Conservation (phyloP, 2,329 filamentous ascomycete genomes). For the Neospermospora avenae region DNA sequence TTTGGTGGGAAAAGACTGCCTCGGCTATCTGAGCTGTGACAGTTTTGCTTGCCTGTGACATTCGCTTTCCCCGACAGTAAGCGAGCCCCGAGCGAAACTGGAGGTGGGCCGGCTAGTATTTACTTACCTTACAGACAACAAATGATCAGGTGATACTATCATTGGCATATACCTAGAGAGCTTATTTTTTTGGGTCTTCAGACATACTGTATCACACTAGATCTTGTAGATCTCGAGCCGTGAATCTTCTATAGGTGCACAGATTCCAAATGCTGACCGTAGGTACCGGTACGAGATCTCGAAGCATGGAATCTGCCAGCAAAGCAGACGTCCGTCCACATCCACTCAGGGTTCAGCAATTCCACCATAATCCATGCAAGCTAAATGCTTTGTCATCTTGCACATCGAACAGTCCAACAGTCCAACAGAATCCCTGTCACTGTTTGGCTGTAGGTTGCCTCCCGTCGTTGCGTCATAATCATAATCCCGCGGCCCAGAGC, state of each 20-base stretch:
- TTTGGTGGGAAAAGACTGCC: too few relatives aligned
- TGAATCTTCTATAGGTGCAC: background rate
- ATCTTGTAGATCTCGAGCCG: background rate
- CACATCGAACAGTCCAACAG: background rate
- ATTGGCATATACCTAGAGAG: background rate
- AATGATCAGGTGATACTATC: slow-evolving; percentile 1
- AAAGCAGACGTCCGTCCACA: slow-evolving; percentile 2
- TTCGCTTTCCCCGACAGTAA: too few relatives aligned
- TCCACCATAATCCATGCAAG: background rate
- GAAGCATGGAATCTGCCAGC: slow-evolving; percentile 8
- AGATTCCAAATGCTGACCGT: slow-evolving; percentile 19
- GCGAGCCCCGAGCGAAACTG: too few relatives aligned
- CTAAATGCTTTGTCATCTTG: slow-evolving; percentile 1
- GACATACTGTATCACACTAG: background rate
- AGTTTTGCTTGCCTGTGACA: too few relatives aligned
- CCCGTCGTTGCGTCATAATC: background rate
- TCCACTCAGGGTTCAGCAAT: background rate
- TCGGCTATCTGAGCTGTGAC: too few relatives aligned
- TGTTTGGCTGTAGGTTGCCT: background rate
- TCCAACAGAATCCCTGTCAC: background rate
- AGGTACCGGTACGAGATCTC: too few relatives aligned
- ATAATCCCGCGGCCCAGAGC: background rate
- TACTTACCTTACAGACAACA: background rate
- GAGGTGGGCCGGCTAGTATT: too few relatives aligned
- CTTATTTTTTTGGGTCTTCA: background rate